Conservation (phyloP, 208 protist genomes). For the Acanthamoeba pearcei region DNA sequence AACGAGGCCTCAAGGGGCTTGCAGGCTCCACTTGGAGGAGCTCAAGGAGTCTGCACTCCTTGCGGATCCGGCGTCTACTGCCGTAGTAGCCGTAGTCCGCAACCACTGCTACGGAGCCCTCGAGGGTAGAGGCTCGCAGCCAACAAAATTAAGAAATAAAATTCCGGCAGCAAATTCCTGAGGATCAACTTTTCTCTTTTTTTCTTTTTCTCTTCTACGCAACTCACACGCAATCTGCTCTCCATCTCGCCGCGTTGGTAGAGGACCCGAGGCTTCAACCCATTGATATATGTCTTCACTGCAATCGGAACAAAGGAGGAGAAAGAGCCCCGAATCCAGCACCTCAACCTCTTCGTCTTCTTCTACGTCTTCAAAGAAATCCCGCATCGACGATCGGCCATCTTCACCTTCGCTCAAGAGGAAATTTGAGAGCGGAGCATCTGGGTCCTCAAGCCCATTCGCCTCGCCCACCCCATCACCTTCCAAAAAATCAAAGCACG, state of each 20-base stretch:
- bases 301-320: conserved; percentile 46
- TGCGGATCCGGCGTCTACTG: no score
- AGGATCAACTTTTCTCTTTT: not conserved
- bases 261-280: no score
- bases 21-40: no score
- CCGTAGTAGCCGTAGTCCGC: no score
- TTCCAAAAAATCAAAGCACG: conserved; percentile 24
- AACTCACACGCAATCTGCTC: not conserved
- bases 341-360: not conserved
- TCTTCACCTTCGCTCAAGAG: not conserved
- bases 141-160: no score
- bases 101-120: no score
- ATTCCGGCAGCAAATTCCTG: no score
- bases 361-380: conserved; percentile 7
- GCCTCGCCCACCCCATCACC: conserved; percentile 15
- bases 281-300: conserved; percentile 48
- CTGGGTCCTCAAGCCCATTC: not conserved
- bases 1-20: no score
- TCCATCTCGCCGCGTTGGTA: not conserved
- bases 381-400: not conserved
- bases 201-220: not conserved
- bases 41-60: no score
- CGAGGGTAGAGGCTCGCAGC: no score
- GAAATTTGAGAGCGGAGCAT: not conserved
- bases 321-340: conserved; percentile 52